Evolutionary conservation across 169 alveolate species (phyloP).

Genomic region (Cryptosporidium ubiquitum): DNA sequence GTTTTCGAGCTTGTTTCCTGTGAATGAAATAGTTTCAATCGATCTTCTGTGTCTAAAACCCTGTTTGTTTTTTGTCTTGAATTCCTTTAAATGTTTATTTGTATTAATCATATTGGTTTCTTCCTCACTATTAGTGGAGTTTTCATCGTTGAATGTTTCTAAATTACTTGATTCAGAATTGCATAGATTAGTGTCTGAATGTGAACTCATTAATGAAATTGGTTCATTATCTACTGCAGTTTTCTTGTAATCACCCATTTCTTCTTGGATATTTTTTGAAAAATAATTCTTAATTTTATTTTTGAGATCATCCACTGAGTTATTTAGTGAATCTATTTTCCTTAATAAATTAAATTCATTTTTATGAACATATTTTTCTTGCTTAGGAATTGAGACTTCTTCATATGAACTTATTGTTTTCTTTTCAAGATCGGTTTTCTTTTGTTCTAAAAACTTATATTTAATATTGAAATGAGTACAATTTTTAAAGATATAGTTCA

Average conservation of each 20-base stretch:
- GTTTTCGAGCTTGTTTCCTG: not conserved
- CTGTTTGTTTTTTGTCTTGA: not conserved
- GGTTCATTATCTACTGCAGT: not conserved
- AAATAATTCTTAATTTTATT: slow-evolving; percentile 14
- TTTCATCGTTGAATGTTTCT: not conserved
- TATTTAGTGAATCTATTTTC: slow-evolving; percentile 22
- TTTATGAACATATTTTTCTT: not conserved
- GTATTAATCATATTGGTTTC: not conserved
- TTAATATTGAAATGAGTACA: not conserved
- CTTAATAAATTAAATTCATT: not conserved
- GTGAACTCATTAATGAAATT: not conserved
- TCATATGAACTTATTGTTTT: not conserved
- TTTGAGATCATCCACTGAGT: slow-evolving; percentile 8
- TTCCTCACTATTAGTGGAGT: not conserved
- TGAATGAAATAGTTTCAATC: slow-evolving; percentile 14
- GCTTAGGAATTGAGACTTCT: not conserved
- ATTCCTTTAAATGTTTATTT: not conserved
- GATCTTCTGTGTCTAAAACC: slow-evolving; percentile 28
- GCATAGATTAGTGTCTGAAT: not conserved
- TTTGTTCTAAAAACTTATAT: not conserved
- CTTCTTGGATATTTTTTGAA: not conserved
- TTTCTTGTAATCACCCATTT: not conserved
- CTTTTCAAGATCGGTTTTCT: not conserved
- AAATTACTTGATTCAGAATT: not conserved
- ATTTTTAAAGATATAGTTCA: slow-evolving; percentile 12